phyloP scores from a whole-genome alignment of 2,329 filamentous ascomycete genomes.

The Stachybotrys chlorohalonatus region DNA sequence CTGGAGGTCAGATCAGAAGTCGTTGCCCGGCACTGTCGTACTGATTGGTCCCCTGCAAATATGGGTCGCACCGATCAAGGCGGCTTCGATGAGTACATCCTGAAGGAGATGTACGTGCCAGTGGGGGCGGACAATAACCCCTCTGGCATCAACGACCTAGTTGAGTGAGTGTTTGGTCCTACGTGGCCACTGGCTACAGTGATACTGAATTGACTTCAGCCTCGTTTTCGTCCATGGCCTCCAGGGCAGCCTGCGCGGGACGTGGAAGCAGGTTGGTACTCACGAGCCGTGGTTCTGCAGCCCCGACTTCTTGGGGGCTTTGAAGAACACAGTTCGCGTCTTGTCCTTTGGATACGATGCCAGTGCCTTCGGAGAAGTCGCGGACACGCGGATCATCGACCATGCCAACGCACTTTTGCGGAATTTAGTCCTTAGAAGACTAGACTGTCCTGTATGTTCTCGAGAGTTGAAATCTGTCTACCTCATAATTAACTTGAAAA shows the following conservation, averaged over 20 bases:
- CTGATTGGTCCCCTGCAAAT: not conserved
- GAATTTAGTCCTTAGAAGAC: constrained; percentile 10
- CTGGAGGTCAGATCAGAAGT: no score
- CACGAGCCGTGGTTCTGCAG: constrained; percentile 8
- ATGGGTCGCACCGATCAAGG: not conserved
- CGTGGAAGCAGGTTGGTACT: constrained; percentile 8
- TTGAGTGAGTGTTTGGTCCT: constrained; percentile 7
- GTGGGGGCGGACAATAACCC: not conserved
- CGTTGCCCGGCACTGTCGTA: no score
- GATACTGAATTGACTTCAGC: constrained; percentile 2
- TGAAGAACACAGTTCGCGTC: constrained; percentile 6
- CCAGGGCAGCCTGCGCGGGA: constrained; percentile 8
- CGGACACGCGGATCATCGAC: constrained; percentile 12
- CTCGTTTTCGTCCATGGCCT: constrained; percentile 9
- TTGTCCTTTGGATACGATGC: constrained; percentile 12
- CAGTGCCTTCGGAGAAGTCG: constrained; percentile 10
- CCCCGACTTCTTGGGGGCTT: constrained; percentile 7
- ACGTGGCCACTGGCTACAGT: not conserved
- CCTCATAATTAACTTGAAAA: not conserved
- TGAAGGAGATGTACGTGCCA: constrained; percentile 10
- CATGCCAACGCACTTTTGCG: constrained; percentile 10
- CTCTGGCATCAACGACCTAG: constrained; percentile 2
- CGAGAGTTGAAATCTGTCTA: not conserved
- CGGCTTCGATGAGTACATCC: constrained; percentile 7
- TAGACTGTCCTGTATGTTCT: constrained; percentile 7